Evolutionary conservation across 768 basidiomycete species (phyloP), one percentile per base, ranked within the genome.

Genomic region (Ramaria sp.): DNA sequence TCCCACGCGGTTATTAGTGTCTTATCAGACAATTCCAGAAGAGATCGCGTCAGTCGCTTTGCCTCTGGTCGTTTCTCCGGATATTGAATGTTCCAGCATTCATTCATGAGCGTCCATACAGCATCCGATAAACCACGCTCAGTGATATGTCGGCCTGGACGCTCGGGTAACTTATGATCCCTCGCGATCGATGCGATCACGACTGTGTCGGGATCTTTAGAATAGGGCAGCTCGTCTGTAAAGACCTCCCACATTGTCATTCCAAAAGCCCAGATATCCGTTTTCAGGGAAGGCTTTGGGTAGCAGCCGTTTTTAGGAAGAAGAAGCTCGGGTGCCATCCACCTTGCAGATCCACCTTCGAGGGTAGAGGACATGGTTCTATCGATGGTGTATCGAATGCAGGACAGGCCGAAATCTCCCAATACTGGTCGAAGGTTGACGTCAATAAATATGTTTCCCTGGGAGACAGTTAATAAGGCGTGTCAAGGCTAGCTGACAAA

Each of bases 261-360:
- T 30, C 32, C 55, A 28, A 49, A 39, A 24, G 55, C 30, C 49
- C 48, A 56, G 27, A 51, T 24, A 27, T 56, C 55, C 13, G n/a
- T 56, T 30, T 51, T 49, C 20, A 27, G 37, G 15, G 48, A n/a
- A 18, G 16, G 48, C 20, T 50, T 50, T 47, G 25, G 10, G 18
- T 55, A 12, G 8, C 32, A 39, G 22, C 48, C n/a, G 9, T 32
- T 48, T 12, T 18, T 18, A 15, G 34, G 18, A 34, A 34, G 32
- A 13, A 55, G 28, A n/a, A 55, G 32, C 37, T 56, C 55, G 10
- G 45, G 55, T 13, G 55, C 55, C 53, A 48, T 54, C 57, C 52
- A 56, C 24, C 55, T 32, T n/a, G 41, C 32, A 22, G 48, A 16
- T 36, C 57, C 57, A n/a, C 8, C 30, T 1, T 50, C 48, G 16